phyloP scores from a whole-genome alignment of 2,329 filamentous ascomycete genomes.

The Xylariaceae sp. region DNA sequence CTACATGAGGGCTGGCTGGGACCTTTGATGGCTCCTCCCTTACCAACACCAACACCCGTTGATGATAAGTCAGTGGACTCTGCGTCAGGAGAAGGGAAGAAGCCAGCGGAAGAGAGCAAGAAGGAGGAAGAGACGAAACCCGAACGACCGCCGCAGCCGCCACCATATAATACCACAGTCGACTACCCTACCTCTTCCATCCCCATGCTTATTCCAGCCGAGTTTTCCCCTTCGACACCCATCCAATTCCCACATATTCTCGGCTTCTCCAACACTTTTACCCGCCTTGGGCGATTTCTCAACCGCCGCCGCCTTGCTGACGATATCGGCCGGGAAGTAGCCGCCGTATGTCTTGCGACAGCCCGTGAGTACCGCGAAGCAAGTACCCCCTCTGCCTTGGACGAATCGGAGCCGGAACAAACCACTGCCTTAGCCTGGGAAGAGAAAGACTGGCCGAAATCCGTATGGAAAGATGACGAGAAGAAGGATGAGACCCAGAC shows the following conservation, averaged over 20 bases:
- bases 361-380: conserved; percentile 46
- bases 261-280: conserved; percentile 85
- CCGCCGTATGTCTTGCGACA: conserved; percentile 68
- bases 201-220: conserved; percentile 59
- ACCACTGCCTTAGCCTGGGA: conserved; percentile 60
- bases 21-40: conserved; percentile 60
- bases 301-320: conserved; percentile 82
- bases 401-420: conserved; percentile 60
- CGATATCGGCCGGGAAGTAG: conserved; percentile 78
- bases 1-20: conserved; percentile 96
- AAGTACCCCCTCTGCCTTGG: conserved; percentile 38
- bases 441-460: conserved; percentile 80
- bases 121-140: conserved; percentile 50
- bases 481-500: conserved; percentile 30
- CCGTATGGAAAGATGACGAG: conserved; percentile 55
- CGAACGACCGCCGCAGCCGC: conserved; percentile 55
- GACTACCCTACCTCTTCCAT: conserved; percentile 65
- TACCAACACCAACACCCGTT: conserved; percentile 26
- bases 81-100: conserved; percentile 32
- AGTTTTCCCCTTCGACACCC: conserved; percentile 66
- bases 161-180: conserved; percentile 66
- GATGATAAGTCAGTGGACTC: conserved; percentile 11
- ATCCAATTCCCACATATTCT: conserved; percentile 84
- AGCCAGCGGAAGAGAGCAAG: conserved; percentile 36
- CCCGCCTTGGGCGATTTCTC: conserved; percentile 80